Evolutionary conservation across 2,329 filamentous ascomycete genomes (phyloP).

Genomic region (Neonectria sp.): DNA sequence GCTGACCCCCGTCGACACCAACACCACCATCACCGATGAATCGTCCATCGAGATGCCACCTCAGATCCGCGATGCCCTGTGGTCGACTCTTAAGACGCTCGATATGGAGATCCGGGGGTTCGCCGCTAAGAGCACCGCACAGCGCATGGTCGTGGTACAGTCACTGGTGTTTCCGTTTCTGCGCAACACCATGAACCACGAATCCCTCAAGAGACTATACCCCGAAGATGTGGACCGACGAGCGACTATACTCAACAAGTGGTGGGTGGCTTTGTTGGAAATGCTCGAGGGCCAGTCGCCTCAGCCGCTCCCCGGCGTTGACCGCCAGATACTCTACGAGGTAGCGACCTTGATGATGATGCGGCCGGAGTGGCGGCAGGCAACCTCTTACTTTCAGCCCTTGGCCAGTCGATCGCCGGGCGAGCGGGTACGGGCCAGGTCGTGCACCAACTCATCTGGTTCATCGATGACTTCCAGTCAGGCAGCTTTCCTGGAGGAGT

Average conservation of each 20-base stretch:
- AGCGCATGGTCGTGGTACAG: conserved; percentile 84
- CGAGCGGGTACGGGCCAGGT: conserved; percentile 62
- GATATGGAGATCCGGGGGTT: conserved; percentile 71
- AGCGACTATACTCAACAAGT: conserved; percentile 86
- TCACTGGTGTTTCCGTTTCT: conserved; percentile 83
- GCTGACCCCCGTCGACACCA: conserved; percentile 58
- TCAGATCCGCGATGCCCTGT: conserved; percentile 66
- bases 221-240: conserved; percentile 88
- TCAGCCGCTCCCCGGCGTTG: conserved; percentile 86
- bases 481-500: conserved; percentile 68
- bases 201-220: conserved; percentile 75
- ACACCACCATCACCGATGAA: conserved; percentile 58
- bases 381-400: conserved; percentile 77
- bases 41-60: conserved; percentile 63
- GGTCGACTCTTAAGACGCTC: conserved; percentile 68
- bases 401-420: conserved; percentile 68
- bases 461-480: conserved; percentile 80
- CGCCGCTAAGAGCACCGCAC: conserved; percentile 77
- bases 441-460: conserved; percentile 66
- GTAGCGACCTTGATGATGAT: conserved; percentile 87
- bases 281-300: conserved; percentile 79
- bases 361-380: conserved; percentile 87
- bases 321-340: conserved; percentile 85
- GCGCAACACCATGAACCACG: conserved; percentile 76
- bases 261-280: conserved; percentile 89